These are phyloP conservation scores for Rhizopus sp. DNA, from an alignment of 371 early-diverging fungal genomes.

Conservation along the genomic window DNA sequence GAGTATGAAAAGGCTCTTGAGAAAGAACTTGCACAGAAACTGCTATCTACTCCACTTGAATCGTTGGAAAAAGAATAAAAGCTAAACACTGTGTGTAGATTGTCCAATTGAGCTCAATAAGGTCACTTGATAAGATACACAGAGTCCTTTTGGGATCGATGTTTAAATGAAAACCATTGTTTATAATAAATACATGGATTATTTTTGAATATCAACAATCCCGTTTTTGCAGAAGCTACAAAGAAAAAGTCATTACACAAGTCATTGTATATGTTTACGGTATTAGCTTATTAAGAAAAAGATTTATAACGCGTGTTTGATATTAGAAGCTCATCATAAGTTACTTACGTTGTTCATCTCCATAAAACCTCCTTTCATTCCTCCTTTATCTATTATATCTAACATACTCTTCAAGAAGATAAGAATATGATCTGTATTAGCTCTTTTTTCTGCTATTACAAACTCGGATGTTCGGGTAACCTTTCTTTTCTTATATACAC, in stretches of 20 bases:
- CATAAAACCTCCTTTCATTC: no score
- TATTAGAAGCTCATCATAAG: no score
- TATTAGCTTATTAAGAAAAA: no score
- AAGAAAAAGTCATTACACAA: no score
- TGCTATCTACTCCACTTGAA: constrained; percentile 41
- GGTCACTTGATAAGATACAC: constrained; percentile 4
- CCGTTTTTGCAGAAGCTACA: no score
- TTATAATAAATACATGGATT: constrained; percentile 2
- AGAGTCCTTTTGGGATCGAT: constrained; percentile 9
- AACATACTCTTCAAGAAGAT: neutral
- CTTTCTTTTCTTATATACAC: constrained; percentile 5
- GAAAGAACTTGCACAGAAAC: constrained; percentile 40
- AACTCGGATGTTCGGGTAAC: constrained; percentile 15
- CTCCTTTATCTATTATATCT: no score
- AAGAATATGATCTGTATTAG: constrained; percentile 19
- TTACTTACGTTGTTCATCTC: no score
- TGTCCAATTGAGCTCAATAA: constrained; percentile 5
- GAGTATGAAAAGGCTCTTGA: constrained; percentile 75
- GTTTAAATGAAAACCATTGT: constrained; percentile 5
- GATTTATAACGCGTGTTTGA: no score
- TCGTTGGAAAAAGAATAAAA: neutral
- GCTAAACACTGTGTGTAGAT: neutral
- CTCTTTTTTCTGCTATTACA: constrained; percentile 15
- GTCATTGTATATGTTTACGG: no score
- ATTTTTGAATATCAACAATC: no score